Base-by-base conservation (phyloP, 169 alveolate genomes). In the Fabrea salina region DNA sequence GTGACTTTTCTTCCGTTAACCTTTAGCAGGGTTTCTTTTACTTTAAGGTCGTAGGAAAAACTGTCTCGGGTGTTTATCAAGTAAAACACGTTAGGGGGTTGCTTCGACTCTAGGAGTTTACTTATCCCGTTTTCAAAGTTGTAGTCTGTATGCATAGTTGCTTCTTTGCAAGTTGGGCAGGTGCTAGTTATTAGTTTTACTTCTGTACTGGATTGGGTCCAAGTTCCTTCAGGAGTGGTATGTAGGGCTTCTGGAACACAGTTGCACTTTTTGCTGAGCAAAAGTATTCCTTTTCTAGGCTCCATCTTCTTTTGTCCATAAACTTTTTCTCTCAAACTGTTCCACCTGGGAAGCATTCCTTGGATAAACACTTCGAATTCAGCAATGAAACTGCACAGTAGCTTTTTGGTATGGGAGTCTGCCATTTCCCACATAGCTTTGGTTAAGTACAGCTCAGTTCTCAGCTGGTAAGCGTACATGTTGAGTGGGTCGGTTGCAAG, bases 41-140 rank as follows among this genome's bases (percentile, higher is more conserved):
- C 67, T 30, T 50, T 67, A 22, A 85, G 67, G 22, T 90, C 95
- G 59, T 76, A 90, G 4, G 91, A 92, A 79, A 87, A 90, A 54
- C 84, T 54, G 49, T 90, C 95, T 56, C 95, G 68, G 5, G 95
- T 90, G 6, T 88, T 72, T 0, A 85, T 85, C 1, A 82, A 61
- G 50, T 87, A 87, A 16, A 85, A 54, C 22, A 91, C 91, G 37
- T 75, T 79, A 16, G 86, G 86, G 11, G 77, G 53, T 11, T 50
- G 49, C 22, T 50, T 72, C 50, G 67, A 41, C 53, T 75, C 80
- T 4, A 41, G 0, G 19, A 70, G 32, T 4, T 19, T n/a, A 4
- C 25, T 3, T 6, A 70, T 32, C 30, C 79, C 79, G 5, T 44
- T 33, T 22, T 25, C 41, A 32, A 4, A 43, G n/a, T 30, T 7